Base-by-base conservation (phyloP, 2,329 filamentous ascomycete genomes). In the Trichoderma hamatum region DNA sequence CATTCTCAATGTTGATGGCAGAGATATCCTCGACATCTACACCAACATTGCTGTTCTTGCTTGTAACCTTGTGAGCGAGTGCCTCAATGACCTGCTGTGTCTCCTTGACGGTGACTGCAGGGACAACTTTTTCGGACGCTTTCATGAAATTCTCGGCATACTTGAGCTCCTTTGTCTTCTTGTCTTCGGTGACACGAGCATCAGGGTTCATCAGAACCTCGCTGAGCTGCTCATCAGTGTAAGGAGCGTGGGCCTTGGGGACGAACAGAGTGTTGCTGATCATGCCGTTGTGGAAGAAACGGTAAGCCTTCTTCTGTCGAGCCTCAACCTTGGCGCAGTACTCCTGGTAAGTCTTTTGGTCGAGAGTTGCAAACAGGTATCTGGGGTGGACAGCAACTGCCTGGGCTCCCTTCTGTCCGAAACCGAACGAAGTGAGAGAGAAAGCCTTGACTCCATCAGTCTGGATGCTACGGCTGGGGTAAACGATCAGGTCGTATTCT, bases 241-340 rank as follows among this genome's bases (percentile, higher is more conserved):
- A 99, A 55, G 96, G 96, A 55, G 94, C 87, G 79, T 94, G 90
- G 77, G 88, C 87, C 89, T 99, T 99, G 80, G 96, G 94, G 72
- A 97, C 94, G 82, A 99, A 99, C 81, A 99, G 88, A 73, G 90
- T 93, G 86, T 99, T 98, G 86, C 97, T 97, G 86, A 98, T 94
- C 80, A 99, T 86, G 72, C 95, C 94, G 76, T 97, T 97, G 84
- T 99, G 96, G 90, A 96, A 97, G 89, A 93, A 98, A 72, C 96
- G 89, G 86, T 99, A 99, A 0, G 96, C 93, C 85, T 95, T 97
- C 93, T 97, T 98, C 82, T 99, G 96, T 72, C 96, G 89, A 49
- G 93, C 90, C 77, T 93, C 91, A 21, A 98, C 93, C 87, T 97
- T 98, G 77, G 84, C 83, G 79, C 90, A 91, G 87, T 99, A 99